These are phyloP conservation scores for Irpex sp. DNA, from an alignment of 1,284 basidiomycete genomes.

Conservation along the genomic window DNA sequence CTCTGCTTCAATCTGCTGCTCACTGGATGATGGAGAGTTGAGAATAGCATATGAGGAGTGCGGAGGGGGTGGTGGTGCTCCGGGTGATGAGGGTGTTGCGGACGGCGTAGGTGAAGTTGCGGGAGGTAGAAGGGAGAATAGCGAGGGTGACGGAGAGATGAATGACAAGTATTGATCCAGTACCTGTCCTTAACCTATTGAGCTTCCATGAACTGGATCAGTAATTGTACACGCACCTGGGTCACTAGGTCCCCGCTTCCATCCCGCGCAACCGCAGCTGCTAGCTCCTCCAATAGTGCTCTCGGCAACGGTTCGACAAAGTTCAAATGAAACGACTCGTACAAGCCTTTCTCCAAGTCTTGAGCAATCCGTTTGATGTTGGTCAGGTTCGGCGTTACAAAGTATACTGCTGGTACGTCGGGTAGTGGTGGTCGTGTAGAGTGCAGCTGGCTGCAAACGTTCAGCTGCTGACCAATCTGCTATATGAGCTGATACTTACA, in stretches of 20 bases:
- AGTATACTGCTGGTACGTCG: conserved; percentile 97
- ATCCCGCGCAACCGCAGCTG: conserved; percentile 80
- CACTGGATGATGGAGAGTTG: conserved; percentile 88
- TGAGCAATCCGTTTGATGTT: conserved; percentile 90
- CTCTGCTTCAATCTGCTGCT: conserved; percentile 90
- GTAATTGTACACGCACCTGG: conserved; percentile 45
- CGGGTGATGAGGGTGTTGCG: conserved; percentile 29
- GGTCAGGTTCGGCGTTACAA: conserved; percentile 84
- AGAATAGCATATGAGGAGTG: conserved; percentile 74
- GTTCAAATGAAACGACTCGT: conserved; percentile 92
- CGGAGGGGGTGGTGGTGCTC: conserved; percentile 23
- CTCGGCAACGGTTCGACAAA: conserved; percentile 91
- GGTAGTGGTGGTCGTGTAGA: conserved; percentile 83
- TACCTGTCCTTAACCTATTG: conserved; percentile 42
- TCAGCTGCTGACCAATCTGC: neutral
- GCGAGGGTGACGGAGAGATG: conserved; percentile 88
- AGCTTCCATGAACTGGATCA: neutral
- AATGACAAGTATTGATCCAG: conserved; percentile 97
- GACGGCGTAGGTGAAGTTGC: conserved; percentile 27
- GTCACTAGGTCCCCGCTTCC: conserved; percentile 81
- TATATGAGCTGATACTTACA: conserved; percentile 48
- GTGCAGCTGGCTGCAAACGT: conserved; percentile 74
- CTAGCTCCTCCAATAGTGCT: conserved; percentile 89
- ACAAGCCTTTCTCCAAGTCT: conserved; percentile 82
- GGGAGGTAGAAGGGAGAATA: conserved; percentile 84